Conservation (phyloP, 148 eudicot genomes). For the Amaranthus palmeri region DNA sequence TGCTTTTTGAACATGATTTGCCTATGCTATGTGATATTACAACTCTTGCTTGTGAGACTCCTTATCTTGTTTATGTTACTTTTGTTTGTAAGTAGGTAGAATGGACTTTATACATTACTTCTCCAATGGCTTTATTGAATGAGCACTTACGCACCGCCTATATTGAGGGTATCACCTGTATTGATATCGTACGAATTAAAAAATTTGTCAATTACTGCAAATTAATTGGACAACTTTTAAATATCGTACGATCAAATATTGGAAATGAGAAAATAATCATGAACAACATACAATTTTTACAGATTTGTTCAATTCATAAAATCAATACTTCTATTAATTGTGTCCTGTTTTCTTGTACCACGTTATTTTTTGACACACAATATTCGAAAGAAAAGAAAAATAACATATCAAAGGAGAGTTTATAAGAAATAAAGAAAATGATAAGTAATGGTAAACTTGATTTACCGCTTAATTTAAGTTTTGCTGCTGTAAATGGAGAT, state of each 20-base stretch:
- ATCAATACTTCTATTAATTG: neutral
- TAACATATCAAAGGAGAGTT: slow-evolving; percentile 53
- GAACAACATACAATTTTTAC: slow-evolving; percentile 34
- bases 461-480: slow-evolving; percentile 68
- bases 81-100: too few species aligned
- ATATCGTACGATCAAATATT: slow-evolving; percentile 48
- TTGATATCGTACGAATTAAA: slow-evolving; percentile 72
- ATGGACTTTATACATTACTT: too few species aligned
- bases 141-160: too few species aligned
- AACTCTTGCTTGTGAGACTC: too few species aligned
- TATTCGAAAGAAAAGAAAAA: slow-evolving; percentile 53
- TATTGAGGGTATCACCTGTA: too few species aligned
- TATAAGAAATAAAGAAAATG: slow-evolving; percentile 69
- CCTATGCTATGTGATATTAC: too few species aligned
- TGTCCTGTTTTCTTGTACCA: neutral
- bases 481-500: slow-evolving; percentile 66
- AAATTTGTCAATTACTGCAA: slow-evolving; percentile 64
- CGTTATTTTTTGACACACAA: slow-evolving; percentile 24
- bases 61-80: too few species aligned
- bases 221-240: slow-evolving; percentile 61
- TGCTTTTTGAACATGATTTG: too few species aligned
- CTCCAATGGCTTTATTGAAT: too few species aligned
- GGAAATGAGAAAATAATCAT: slow-evolving; percentile 65
- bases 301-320: neutral
- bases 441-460: slow-evolving; percentile 72